phyloP scores from a whole-genome alignment of 345 rosid species.

The Linum trigynum region DNA sequence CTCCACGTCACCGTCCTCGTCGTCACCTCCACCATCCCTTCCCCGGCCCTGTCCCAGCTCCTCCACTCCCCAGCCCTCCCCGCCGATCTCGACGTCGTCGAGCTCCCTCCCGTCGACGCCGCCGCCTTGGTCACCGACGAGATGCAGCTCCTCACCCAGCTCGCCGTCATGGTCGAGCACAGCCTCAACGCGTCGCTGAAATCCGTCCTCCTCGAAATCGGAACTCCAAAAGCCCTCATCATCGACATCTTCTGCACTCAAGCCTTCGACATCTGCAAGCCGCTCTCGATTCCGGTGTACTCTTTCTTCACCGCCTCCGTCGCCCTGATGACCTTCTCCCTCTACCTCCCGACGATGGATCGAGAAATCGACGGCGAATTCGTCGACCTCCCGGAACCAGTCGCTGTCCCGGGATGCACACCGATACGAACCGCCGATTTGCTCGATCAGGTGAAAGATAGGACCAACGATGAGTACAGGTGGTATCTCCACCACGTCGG shows the following conservation, averaged over 20 bases:
- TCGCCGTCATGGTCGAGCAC: constrained; percentile 13
- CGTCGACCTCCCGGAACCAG: constrained; percentile 13
- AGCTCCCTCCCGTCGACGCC: constrained; percentile 16
- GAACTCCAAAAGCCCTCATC: constrained; percentile 8
- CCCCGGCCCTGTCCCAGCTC: constrained; percentile 8
- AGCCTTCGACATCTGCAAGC: constrained; percentile 13
- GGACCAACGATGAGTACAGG: constrained; percentile 6
- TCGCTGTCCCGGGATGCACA: constrained; percentile 15
- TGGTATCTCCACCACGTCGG: constrained; percentile 10
- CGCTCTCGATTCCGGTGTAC: constrained; percentile 15
- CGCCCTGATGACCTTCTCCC: constrained; percentile 10
- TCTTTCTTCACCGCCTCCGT: constrained; percentile 10
- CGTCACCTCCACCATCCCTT: constrained; percentile 16
- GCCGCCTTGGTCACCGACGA: not conserved
- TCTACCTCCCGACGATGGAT: constrained; percentile 17
- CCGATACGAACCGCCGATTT: constrained; percentile 15
- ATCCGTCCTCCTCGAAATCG: constrained; percentile 9
- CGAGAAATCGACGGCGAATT: constrained; percentile 15
- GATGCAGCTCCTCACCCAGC: constrained; percentile 7
- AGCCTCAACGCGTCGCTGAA: constrained; percentile 12
- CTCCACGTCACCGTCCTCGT: constrained; percentile 16
- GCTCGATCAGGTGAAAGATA: not conserved
- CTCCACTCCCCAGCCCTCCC: constrained; percentile 12
- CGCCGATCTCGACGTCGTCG: constrained; percentile 7
- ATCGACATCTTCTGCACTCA: constrained; percentile 15